Percentiles rank a stretch among this genome's conserved stretches.
Conservation (phyloP, 2,329 filamentous ascomycete species). For the Trichophyton simii region DNA sequence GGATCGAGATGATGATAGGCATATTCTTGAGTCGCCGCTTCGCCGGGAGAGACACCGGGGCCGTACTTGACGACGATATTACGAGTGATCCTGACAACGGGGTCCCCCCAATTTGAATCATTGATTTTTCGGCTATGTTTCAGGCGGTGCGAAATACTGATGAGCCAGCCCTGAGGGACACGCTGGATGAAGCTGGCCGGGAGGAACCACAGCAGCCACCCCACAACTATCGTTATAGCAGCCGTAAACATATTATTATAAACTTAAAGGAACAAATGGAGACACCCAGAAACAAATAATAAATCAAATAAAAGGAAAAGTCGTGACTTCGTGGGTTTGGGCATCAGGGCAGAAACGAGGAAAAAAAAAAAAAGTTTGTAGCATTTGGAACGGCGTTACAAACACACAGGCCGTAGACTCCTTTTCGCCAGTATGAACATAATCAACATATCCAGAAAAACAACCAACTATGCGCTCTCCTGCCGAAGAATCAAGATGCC, state of each 20-base stretch:
- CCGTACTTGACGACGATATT: slow-evolving; percentile 15
- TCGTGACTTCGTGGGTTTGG: not conserved
- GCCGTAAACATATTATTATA: not conserved
- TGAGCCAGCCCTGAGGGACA: slow-evolving; percentile 5
- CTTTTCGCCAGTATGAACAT: not conserved
- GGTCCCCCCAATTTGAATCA: slow-evolving; percentile 7
- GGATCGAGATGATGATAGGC: slow-evolving; percentile 13
- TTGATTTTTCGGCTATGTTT: not conserved
- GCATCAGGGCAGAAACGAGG: not conserved
- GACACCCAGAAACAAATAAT: not conserved
- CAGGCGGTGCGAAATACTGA: slow-evolving; percentile 1
- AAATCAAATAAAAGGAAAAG: not conserved
- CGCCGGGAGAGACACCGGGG: slow-evolving; percentile 11
- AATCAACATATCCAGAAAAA: not conserved
- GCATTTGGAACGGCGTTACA: not conserved
- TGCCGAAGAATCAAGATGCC: not conserved
- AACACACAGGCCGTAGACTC: not conserved
- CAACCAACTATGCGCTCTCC: not conserved
- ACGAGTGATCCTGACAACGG: slow-evolving; percentile 10
- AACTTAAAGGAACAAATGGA: not conserved
- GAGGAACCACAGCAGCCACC: not conserved
- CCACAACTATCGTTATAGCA: not conserved
- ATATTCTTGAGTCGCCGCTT: slow-evolving; percentile 14
- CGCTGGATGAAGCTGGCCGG: not conserved
- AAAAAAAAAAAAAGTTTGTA: not conserved